Conservation (phyloP, 768 basidiomycete species). For the Leccinum incarnatum region DNA sequence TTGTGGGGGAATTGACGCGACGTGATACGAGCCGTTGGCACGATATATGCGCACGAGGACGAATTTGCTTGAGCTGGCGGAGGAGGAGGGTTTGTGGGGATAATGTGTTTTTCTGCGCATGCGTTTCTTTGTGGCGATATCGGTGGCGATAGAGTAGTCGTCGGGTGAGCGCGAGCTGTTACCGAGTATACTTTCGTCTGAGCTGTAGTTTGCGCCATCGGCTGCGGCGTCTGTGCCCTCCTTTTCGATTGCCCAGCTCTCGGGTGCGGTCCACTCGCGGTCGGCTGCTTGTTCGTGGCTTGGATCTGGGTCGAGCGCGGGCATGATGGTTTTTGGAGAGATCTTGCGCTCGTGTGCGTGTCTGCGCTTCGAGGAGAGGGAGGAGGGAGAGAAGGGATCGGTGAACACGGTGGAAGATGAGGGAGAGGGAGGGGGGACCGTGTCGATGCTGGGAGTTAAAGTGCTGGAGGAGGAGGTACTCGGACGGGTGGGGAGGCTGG, state of each 20-base stretch:
- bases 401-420: slow-evolving; percentile 30
- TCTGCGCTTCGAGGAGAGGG: slow-evolving; percentile 22
- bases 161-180: slow-evolving; percentile 18
- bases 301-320: slow-evolving; percentile 8
- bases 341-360: slow-evolving; percentile 38
- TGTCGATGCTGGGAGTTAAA: slow-evolving; percentile 36
- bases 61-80: slow-evolving; percentile 16
- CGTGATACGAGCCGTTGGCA: slow-evolving; percentile 67
- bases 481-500: slow-evolving; percentile 21
- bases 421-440: slow-evolving; percentile 39
- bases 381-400: slow-evolving; percentile 35
- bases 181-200: slow-evolving; percentile 32
- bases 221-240: slow-evolving; percentile 38
- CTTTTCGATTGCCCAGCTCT: slow-evolving; percentile 73
- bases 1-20: slow-evolving; percentile 58
- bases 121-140: slow-evolving; percentile 17
- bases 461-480: slow-evolving; percentile 14
- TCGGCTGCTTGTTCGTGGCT: slow-evolving; percentile 20
- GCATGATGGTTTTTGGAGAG: slow-evolving; percentile 47
- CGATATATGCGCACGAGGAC: slow-evolving; percentile 78
- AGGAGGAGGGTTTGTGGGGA: slow-evolving; percentile 17
- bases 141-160: slow-evolving; percentile 12
- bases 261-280: slow-evolving; percentile 62
- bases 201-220: slow-evolving; percentile 40
- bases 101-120: slow-evolving; percentile 26